Evolutionary conservation across 176 grass and related monocot species (phyloP), one percentile per base, ranked within the genome.

Genomic region (Raddia distichophylla): DNA sequence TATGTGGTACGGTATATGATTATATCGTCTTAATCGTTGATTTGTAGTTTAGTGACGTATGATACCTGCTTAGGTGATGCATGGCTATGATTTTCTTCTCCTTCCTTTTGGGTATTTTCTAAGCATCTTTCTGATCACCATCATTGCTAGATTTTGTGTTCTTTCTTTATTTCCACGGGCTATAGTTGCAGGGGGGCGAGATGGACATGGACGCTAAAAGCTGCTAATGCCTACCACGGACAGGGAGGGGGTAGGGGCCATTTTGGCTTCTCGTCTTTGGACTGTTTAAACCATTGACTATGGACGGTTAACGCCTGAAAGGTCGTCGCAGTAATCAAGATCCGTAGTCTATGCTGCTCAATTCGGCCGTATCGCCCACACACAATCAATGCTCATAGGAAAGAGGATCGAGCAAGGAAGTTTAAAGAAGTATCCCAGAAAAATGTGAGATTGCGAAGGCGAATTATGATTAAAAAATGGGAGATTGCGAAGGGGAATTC

Each of bases 181-280:
- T 27, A 46, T 69, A 35, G 49, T 35, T 1, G 37, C 37, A 3
- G 5, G 32, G 32, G 40, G 48, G 7, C 4, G 6, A 73, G 34
- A 44, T 34, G 35, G 77, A 76, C 56, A 80, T 75, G 64, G 76
- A 89, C 55, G 82, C 32, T 67, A 60, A 82, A 89, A 81, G 87
- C 73, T 86, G 83, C 13, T 69, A 43, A 40, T 40, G 76, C 71
- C 5, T 20, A 80, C 37, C 35, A 40, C 64, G 79, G 57, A 20
- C 76, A 65, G 22, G 22, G 65, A 65, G 48, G 77, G 48, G 77
- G 47, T 20, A 71, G 77, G 76, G 57, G 58, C 42, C 78, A 56
- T 81, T 81, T 77, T 58, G 77, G 64, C 54, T 40, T 71, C 48
- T 71, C 13, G 40, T 71, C 56, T 8, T 57, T 76, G 82, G 49